phyloP scores from a whole-genome alignment of 225 moss, liverwort and hornwort genomes.

The Anthoceros angustus region DNA sequence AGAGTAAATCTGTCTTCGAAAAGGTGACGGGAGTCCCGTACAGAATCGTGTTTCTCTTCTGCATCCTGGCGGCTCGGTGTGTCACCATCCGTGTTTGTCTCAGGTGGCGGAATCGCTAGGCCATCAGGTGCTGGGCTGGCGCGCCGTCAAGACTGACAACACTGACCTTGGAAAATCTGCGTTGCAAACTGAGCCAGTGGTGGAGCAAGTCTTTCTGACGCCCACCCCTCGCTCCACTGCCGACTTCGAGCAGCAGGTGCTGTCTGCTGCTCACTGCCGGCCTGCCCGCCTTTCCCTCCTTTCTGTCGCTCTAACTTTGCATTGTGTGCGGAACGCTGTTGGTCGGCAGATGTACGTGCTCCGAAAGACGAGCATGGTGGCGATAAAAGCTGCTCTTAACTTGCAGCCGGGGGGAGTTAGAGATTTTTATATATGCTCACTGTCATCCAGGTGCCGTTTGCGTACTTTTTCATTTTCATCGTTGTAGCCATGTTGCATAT shows the following conservation, averaged over 20 bases:
- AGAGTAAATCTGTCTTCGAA: constrained; percentile 47
- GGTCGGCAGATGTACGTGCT: constrained; percentile 51
- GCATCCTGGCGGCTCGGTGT: background rate
- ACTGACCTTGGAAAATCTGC: constrained; percentile 57
- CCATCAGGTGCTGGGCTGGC: constrained; percentile 66
- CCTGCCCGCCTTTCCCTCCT: background rate
- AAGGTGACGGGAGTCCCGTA: constrained; percentile 14
- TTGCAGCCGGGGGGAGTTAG: constrained; percentile 35
- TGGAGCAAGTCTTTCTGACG: constrained; percentile 66
- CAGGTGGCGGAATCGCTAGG: constrained; percentile 68
- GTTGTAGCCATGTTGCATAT: background rate
- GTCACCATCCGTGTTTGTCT: background rate
- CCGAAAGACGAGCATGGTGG: constrained; percentile 55
- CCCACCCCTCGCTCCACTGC: constrained; percentile 35
- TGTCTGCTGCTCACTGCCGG: background rate
- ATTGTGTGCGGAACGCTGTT: too few species aligned
- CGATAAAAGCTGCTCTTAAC: constrained; percentile 40
- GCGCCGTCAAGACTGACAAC: constrained; percentile 47
- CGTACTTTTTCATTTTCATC: background rate
- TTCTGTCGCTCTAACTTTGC: background rate
- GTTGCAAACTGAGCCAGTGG: constrained; percentile 54
- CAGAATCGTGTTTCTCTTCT: background rate
- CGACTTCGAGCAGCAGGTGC: constrained; percentile 65
- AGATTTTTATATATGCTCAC: constrained; percentile 78
- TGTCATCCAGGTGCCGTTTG: constrained; percentile 42